Evolutionary conservation across 768 basidiomycete species (phyloP).

Genomic region (Hygrophorus russula): DNA sequence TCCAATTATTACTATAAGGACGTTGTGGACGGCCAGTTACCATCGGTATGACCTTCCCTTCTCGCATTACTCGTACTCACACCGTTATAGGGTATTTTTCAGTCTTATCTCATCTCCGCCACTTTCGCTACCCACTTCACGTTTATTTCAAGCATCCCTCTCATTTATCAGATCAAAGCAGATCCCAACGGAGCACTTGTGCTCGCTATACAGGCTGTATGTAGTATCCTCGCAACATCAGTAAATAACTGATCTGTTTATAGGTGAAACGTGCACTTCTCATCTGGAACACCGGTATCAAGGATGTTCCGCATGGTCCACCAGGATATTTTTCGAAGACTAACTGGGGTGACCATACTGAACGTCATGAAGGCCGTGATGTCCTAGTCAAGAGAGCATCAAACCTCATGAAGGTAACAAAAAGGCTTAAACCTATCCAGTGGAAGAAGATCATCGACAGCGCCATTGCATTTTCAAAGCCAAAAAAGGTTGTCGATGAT

Average conservation of each 20-base stretch:
- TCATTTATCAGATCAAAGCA: background rate
- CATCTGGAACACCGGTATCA: background rate
- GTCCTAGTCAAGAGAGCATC: conserved; percentile 1
- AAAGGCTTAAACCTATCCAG: background rate
- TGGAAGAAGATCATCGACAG: conserved; percentile 4
- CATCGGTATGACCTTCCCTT: too few species aligned
- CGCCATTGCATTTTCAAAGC: background rate
- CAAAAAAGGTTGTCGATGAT: too few species aligned
- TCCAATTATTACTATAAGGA: too few species aligned
- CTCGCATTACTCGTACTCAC: too few species aligned
- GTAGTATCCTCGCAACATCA: background rate
- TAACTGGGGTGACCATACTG: conserved; percentile 4
- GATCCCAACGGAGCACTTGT: background rate
- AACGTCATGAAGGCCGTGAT: conserved; percentile 1
- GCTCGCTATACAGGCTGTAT: background rate
- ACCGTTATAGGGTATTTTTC: conserved; percentile 6
- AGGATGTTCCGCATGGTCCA: background rate
- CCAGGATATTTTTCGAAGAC: conserved; percentile 6
- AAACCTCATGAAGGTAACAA: background rate
- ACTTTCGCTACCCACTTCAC: conserved; percentile 2
- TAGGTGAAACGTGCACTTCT: conserved; percentile 2
- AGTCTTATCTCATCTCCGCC: background rate
- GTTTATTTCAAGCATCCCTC: background rate
- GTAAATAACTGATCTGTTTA: background rate
- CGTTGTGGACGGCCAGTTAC: too few species aligned